Evolutionary conservation across 306 rosid species (phyloP).

Genomic region (Malus fusca): DNA sequence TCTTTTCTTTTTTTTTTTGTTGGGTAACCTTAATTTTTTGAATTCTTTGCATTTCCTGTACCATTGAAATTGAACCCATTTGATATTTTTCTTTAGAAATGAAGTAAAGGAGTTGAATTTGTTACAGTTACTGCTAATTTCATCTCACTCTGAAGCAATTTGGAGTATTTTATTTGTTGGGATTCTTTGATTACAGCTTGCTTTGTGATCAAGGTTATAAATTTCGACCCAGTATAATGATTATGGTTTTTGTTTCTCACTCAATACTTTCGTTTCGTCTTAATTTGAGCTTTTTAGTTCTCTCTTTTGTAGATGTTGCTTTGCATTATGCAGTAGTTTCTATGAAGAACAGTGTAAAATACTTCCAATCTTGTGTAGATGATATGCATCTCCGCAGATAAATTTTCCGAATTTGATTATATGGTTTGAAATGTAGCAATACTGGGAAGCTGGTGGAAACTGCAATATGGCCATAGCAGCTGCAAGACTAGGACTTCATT

Average conservation of each 20-base stretch:
- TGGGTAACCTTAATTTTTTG: no score
- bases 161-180: not conserved
- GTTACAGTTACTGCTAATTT: not conserved
- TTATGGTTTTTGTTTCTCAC: not conserved
- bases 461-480: conserved; percentile 94
- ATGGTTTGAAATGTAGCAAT: conserved; percentile 38
- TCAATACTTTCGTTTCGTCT: not conserved
- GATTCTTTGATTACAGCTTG: not conserved
- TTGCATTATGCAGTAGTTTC: not conserved
- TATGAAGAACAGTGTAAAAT: not conserved
- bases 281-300: not conserved
- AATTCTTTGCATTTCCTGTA: not conserved
- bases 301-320: not conserved
- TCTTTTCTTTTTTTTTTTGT: not conserved
- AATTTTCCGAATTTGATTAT: conserved; percentile 4
- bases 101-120: not conserved
- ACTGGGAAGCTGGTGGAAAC: conserved; percentile 99
- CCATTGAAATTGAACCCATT: not conserved
- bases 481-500: conserved; percentile 70
- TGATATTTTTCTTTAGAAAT: not conserved
- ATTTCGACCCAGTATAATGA: not conserved
- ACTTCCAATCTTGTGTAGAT: not conserved
- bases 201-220: not conserved
- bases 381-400: not conserved
- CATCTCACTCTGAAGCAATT: not conserved